Percentiles rank a stretch among this genome's conserved stretches.
Conservation (phyloP, 495 filamentous ascomycete species). For the Tirmania nivea region DNA sequence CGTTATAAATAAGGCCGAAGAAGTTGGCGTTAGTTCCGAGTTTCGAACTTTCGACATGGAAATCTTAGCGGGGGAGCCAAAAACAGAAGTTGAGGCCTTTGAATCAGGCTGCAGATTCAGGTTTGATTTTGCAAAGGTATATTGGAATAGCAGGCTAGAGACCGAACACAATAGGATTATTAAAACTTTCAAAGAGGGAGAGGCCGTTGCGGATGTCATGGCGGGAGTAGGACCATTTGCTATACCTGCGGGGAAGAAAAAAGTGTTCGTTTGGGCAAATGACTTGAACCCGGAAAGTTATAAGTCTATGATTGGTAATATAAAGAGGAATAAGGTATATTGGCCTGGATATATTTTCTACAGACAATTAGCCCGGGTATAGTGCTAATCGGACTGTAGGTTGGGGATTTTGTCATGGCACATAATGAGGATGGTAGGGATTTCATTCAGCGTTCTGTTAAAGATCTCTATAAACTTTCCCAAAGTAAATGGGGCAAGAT, state of each 20-base stretch:
- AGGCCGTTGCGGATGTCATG: slow-evolving; percentile 94
- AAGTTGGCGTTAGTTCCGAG: slow-evolving; percentile 61
- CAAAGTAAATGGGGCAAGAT: slow-evolving; percentile 27
- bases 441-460: slow-evolving; percentile 53
- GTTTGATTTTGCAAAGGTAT: slow-evolving; percentile 72
- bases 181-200: slow-evolving; percentile 52
- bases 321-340: slow-evolving; percentile 53
- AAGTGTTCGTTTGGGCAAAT: slow-evolving; percentile 89
- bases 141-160: slow-evolving; percentile 86
- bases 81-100: slow-evolving; percentile 55
- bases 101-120: slow-evolving; percentile 41
- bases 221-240: slow-evolving; percentile 93
- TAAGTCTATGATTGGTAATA: slow-evolving; percentile 43
- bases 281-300: slow-evolving; percentile 87
- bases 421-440: slow-evolving; percentile 58
- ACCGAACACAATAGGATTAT: slow-evolving; percentile 72
- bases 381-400: slow-evolving; percentile 26
- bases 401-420: slow-evolving; percentile 47
- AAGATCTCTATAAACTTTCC: slow-evolving; percentile 33
- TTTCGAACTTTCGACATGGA: slow-evolving; percentile 91
- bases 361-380: not conserved
- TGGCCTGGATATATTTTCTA: not conserved
- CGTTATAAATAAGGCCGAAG: slow-evolving; percentile 88
- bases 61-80: slow-evolving; percentile 55
- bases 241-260: slow-evolving; percentile 69